Evolutionary conservation across 352 stramenopile species (phyloP), one percentile per base, ranked within the genome.

Genomic region (Phytopythium chamaehyphon): DNA sequence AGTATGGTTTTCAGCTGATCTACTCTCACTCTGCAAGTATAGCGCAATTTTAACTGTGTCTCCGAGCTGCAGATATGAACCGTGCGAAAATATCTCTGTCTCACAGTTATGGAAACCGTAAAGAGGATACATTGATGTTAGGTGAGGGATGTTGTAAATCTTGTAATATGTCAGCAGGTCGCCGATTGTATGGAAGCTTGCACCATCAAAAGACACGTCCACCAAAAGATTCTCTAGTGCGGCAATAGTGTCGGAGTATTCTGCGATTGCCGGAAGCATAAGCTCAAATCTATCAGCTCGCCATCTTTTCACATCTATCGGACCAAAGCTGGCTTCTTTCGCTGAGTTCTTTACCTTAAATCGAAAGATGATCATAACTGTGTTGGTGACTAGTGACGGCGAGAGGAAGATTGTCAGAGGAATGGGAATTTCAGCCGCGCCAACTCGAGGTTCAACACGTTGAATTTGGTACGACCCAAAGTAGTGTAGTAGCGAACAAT

Each of bases 391-490:
- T 16, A 90, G 57, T 16, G 61, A 56, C 23, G 78, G 76, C 0
- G 72, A 54, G 14, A 88, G 39, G 8, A 55, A 57, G 0, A 87
- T 24, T 5, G 54, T 62, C n/a, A 88, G 15, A 8, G 24, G 42
- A 23, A 86, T 73, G 1, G 76, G 61, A 40, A 90, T 79, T 48
- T 88, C 76, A 42, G 85, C 79, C 0, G 75, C 79, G 2, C 76
- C 76, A 3, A 76, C 61, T 2, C 59, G 45, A 10, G 79, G 79
- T 19, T 86, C 72, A 0, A 86, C 61, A 0, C 62, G 57, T 19
- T 64, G 67, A 28, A 86, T 76, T 2, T 37, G 36, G 37, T 82
- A 86, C 5, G 60, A 64, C 5, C 61, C 76, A 50, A 86, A 88
- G 49, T 82, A 90, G 38, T 81, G 68, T 10, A 90, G 23, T 28